These are phyloP conservation scores for Penicillium sumatraense DNA, from an alignment of 2,329 filamentous ascomycete genomes.

Conservation along the genomic window DNA sequence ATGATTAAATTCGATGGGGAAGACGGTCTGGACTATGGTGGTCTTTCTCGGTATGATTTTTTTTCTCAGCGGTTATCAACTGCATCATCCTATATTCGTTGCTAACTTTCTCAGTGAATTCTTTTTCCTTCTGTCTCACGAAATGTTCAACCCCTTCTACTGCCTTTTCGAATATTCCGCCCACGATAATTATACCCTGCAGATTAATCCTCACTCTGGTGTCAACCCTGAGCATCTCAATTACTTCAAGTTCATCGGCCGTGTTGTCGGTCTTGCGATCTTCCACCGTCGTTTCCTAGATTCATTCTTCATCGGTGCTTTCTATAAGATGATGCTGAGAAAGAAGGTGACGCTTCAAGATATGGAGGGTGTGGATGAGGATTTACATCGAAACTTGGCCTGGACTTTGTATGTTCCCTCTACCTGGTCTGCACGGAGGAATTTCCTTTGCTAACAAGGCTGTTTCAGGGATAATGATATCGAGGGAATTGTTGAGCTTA, in stretches of 20 bases:
- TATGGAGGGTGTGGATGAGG: conserved; percentile 98
- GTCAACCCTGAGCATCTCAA: conserved; percentile 99
- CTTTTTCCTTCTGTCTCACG: conserved; percentile 98
- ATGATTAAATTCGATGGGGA: conserved; percentile 99
- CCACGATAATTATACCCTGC: conserved; percentile 99
- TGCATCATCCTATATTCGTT: background rate
- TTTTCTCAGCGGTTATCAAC: background rate
- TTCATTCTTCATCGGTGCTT: conserved; percentile 97
- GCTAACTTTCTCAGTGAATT: conserved; percentile 73
- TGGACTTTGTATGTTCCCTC: conserved; percentile 85
- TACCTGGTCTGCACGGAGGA: too few species aligned
- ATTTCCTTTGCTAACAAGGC: too few species aligned
- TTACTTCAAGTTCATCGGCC: conserved; percentile 99
- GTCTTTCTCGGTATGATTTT: conserved; percentile 72
- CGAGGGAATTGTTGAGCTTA: conserved; percentile 89
- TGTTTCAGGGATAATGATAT: conserved; percentile 91
- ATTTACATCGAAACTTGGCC: conserved; percentile 93
- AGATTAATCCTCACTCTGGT: conserved; percentile 98
- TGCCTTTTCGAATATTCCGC: conserved; percentile 99
- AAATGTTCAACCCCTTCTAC: conserved; percentile 99
- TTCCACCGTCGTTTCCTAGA: conserved; percentile 98
- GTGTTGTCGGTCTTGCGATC: conserved; percentile 94
- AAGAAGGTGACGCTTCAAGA: conserved; percentile 91
- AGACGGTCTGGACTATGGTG: conserved; percentile 96
- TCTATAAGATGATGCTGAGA: conserved; percentile 98